phyloP scores from a whole-genome alignment of 768 basidiomycete species.

The Saitozyma sp. region DNA sequence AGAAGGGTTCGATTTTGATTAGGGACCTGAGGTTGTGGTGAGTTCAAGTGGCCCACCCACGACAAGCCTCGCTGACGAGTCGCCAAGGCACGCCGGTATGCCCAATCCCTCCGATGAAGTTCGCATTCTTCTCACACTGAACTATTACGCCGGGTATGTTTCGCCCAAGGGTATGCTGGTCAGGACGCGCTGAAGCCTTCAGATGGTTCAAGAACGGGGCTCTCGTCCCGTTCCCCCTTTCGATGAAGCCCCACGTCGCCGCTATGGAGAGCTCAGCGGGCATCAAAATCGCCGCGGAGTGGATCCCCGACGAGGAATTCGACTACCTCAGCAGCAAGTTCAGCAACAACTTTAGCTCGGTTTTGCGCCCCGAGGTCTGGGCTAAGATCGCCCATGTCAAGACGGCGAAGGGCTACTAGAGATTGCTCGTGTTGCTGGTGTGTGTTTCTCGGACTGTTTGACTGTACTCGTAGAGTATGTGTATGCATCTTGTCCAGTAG shows the following conservation, averaged over 20 bases:
- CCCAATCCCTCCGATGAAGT: constrained; percentile 2
- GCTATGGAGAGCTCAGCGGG: background rate
- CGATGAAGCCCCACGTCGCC: background rate
- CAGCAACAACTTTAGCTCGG: constrained; percentile 8
- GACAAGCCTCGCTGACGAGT: no score
- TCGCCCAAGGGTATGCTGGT: no score
- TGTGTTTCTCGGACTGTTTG: no score
- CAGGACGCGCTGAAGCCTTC: background rate
- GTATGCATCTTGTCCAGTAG: no score
- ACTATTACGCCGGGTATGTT: constrained; percentile 2
- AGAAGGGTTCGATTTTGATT: constrained; percentile 9
- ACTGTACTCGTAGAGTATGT: no score
- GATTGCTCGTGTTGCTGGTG: no score
- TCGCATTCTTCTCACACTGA: constrained; percentile 4
- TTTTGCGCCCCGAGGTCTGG: background rate
- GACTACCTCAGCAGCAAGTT: constrained; percentile 7
- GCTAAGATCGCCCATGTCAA: background rate
- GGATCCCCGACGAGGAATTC: constrained; percentile 5
- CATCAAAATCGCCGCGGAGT: constrained; percentile 1
- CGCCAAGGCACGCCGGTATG: constrained; percentile 13
- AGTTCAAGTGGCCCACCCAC: background rate
- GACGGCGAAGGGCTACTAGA: no score
- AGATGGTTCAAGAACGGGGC: constrained; percentile 11
- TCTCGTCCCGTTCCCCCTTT: constrained; percentile 2
- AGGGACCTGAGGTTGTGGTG: background rate